phyloP scores from a whole-genome alignment of 345 rosid species.

The Murraya paniculata region DNA sequence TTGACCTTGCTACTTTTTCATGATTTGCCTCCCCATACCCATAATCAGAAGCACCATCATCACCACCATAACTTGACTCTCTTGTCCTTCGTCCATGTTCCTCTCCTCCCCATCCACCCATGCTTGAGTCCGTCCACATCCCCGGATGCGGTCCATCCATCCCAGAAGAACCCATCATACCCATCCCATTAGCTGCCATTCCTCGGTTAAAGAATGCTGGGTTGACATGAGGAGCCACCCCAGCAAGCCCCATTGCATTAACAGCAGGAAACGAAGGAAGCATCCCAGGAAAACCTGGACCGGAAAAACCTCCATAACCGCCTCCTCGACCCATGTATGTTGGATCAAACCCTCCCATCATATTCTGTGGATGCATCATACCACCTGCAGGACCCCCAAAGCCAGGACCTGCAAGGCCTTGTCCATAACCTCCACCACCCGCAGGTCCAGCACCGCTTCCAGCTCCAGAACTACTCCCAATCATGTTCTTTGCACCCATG shows the following conservation, averaged over 20 bases:
- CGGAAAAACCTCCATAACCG: conserved; percentile 71
- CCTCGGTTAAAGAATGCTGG: conserved; percentile 79
- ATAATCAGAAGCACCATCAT: conserved; percentile 85
- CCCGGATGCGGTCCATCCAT: conserved; percentile 69
- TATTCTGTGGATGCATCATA: conserved; percentile 76
- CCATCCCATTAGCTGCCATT: conserved; percentile 62
- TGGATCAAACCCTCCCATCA: conserved; percentile 86
- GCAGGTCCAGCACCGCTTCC: conserved; percentile 32
- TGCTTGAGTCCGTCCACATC: conserved; percentile 72
- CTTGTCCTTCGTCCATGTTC: conserved; percentile 50
- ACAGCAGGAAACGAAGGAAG: conserved; percentile 72
- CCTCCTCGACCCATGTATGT: conserved; percentile 75
- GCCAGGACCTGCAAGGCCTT: conserved; percentile 64
- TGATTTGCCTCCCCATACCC: conserved; percentile 74
- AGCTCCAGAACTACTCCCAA: conserved; percentile 33
- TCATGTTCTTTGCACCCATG: conserved; percentile 56
- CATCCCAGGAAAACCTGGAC: conserved; percentile 78
- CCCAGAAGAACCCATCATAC: conserved; percentile 64
- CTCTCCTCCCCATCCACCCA: conserved; percentile 69
- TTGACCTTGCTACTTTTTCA: conserved; percentile 62
- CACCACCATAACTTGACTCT: conserved; percentile 75
- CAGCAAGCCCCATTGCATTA: conserved; percentile 74
- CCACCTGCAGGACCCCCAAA: conserved; percentile 62
- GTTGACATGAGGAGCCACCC: conserved; percentile 89
- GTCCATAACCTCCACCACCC: conserved; percentile 66